Percentiles rank a stretch among this genome's conserved stretches.
These are phyloP conservation scores for Phytophthora megakarya DNA, from an alignment of 352 stramenopile genomes.

Conservation along the genomic window DNA sequence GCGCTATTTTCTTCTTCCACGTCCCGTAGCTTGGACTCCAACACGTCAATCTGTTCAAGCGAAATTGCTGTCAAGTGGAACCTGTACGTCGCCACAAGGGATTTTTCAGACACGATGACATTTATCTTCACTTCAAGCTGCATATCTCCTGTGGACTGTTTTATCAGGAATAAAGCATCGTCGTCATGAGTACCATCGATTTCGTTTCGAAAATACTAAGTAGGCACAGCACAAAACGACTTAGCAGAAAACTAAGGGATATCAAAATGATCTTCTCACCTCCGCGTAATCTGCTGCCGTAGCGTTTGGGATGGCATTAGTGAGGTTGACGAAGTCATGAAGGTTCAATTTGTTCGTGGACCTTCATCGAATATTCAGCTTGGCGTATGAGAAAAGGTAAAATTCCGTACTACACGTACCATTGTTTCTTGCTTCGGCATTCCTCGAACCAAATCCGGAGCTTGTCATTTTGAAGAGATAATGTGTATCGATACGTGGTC, in stretches of 20 bases:
- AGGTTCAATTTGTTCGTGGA: background rate
- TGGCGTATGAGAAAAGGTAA: too few species aligned
- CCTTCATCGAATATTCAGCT: background rate
- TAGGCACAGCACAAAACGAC: too few species aligned
- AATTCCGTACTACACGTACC: background rate
- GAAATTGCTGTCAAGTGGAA: constrained; percentile 2
- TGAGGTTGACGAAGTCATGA: constrained; percentile 3
- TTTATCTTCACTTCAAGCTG: background rate
- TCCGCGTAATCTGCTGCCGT: constrained; percentile 5
- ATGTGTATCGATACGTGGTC: background rate
- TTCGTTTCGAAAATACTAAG: constrained; percentile 6
- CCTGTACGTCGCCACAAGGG: background rate
- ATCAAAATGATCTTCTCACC: background rate
- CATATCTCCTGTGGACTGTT: background rate
- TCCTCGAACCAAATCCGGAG: constrained; percentile 23
- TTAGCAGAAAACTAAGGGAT: background rate
- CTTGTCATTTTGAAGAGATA: constrained; percentile 5
- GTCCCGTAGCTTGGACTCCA: constrained; percentile 23
- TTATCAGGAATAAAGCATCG: background rate
- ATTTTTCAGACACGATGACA: background rate
- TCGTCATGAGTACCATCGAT: background rate
- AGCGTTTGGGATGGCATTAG: constrained; percentile 9
- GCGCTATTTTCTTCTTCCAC: constrained; percentile 1
- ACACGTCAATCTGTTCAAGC: constrained; percentile 6
- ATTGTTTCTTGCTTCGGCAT: constrained; percentile 13